phyloP scores from a whole-genome alignment of 352 stramenopile genomes.

The Phytopythium aichiense region DNA sequence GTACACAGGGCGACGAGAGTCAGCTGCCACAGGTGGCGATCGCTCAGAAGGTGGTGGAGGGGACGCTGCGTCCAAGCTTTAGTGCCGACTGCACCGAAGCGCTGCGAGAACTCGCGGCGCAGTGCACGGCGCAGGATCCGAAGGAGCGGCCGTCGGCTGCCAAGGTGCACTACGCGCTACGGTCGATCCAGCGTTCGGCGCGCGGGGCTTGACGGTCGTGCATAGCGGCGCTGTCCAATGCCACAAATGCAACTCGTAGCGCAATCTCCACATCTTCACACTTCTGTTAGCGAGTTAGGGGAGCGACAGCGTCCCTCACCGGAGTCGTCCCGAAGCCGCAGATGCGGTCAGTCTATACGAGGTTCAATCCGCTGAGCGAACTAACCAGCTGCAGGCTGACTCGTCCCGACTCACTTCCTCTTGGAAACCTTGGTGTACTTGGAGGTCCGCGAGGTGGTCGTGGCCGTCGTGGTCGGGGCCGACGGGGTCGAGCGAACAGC shows the following conservation, averaged over 20 bases:
- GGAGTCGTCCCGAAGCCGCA: background rate
- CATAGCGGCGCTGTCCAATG: too few relatives aligned
- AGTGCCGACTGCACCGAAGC: too few relatives aligned
- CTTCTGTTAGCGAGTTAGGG: background rate
- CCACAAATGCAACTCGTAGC: background rate
- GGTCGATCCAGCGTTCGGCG: too few relatives aligned
- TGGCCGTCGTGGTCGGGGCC: constrained; percentile 22
- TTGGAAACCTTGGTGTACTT: constrained; percentile 81
- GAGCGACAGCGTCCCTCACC: background rate
- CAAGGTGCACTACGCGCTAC: too few relatives aligned
- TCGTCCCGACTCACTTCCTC: constrained; percentile 30
- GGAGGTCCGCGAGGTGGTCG: constrained; percentile 33
- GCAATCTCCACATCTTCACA: background rate
- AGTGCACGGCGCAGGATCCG: too few relatives aligned
- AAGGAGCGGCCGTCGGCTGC: too few relatives aligned
- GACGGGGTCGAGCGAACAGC: constrained; percentile 13
- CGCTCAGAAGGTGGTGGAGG: too few relatives aligned
- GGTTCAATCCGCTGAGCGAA: background rate
- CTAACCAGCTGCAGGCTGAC: background rate
- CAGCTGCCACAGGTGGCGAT: too few relatives aligned
- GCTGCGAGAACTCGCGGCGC: too few relatives aligned
- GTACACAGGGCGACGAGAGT: too few relatives aligned
- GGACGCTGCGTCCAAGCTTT: too few relatives aligned
- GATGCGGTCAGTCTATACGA: background rate
- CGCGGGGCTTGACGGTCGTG: too few relatives aligned